These are phyloP conservation scores for Ogataea dorogensis DNA, from an alignment of 805 yeast species.

Conservation along the genomic window DNA sequence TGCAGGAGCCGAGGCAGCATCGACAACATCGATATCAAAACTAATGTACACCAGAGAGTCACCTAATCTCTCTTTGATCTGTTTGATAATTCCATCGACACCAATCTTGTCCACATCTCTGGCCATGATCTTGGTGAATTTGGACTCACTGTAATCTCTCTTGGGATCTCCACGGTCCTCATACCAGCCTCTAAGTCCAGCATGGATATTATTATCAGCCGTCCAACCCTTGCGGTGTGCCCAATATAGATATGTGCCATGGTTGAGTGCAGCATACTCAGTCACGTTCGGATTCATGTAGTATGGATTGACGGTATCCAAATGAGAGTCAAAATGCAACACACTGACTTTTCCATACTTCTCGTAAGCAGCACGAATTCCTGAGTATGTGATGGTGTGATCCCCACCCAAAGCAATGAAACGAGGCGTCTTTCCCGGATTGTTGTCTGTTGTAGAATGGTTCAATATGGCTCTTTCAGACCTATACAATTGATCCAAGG, in stretches of 20 bases:
- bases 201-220: conserved; percentile 47
- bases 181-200: conserved; percentile 62
- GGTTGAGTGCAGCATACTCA: conserved; percentile 52
- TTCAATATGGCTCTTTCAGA: conserved; percentile 46
- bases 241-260: conserved; percentile 65
- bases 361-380: conserved; percentile 50
- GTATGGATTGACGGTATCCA: conserved; percentile 69
- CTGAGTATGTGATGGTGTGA: conserved; percentile 55
- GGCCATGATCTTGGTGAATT: conserved; percentile 39
- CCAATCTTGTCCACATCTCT: conserved; percentile 45
- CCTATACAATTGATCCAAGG: conserved; percentile 51
- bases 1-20: conserved; percentile 64
- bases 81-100: conserved; percentile 33
- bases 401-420: conserved; percentile 61
- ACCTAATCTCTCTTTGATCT: conserved; percentile 36
- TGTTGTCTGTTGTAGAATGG: conserved; percentile 28
- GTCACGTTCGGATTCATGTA: conserved; percentile 58
- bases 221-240: conserved; percentile 63
- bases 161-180: conserved; percentile 35
- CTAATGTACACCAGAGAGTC: conserved; percentile 42
- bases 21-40: conserved; percentile 59
- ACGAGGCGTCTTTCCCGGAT: conserved; percentile 33
- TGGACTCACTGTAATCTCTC: conserved; percentile 38
- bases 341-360: conserved; percentile 47
- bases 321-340: conserved; percentile 66